Base-by-base conservation (phyloP, 2,329 filamentous ascomycete genomes). In the Metarhizium sp. region DNA sequence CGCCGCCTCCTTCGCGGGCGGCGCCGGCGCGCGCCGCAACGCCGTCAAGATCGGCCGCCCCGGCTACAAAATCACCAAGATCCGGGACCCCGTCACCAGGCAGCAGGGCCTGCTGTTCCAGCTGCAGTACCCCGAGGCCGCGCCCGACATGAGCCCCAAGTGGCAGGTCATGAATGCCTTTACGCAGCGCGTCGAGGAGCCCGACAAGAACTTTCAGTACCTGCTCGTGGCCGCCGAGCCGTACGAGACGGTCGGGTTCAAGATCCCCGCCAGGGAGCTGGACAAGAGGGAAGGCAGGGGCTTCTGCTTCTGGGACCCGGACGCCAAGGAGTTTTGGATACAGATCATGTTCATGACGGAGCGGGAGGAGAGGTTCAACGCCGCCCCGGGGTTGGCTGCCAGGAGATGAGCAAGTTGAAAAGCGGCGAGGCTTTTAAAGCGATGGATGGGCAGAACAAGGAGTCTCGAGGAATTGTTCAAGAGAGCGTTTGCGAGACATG, bases 341-440 rank as follows among this genome's bases (percentile, higher is more conserved):
- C 94, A 97, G 77, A 81, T 99, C 61, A 88, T 97, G 78, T 99
- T 97, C 75, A 94, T 96, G 82, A 97, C 94, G 43, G 94, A 99
- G 78, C 84, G 94, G 60, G 94, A 97, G 74, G 92, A 96, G 79
- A 80, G 91, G 58, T 97, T 85, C 60, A 84, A 82, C 51, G 81
- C 82, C 18, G 83, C 84, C 54, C 83, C 83, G 0, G 83, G 83
- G 13, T 66, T 86, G 63, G 78, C 77, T 30, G 75, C 75, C 2
- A 68, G 77, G 64, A 68, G 72, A 63, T 80, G 66, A 71, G 20
- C 8, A 36, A 8, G 34, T 36, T 36, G 25, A 25, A 25, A 25
- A 25, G 25, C 14, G 38, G 38, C 38, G 5, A 5, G 14, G 8
- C 5, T 13, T 13, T 34, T 11, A 11, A 34, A 16, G 13, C 38